Base-by-base conservation (phyloP, 148 eudicot genomes). In the Hydrangea macrophylla region DNA sequence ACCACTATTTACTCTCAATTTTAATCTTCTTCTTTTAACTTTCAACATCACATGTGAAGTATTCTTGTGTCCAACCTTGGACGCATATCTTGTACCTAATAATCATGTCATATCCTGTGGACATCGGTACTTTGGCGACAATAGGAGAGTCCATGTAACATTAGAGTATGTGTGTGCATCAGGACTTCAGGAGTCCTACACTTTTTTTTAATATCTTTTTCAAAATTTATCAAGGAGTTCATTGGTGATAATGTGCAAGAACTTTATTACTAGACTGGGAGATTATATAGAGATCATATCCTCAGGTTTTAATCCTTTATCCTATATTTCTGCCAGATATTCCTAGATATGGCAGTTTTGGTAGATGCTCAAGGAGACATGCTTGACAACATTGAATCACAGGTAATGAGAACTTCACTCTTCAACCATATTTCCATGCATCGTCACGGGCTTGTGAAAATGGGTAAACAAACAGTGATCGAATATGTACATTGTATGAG, bases 341-440 rank as follows among this genome's bases (percentile, higher is more conserved):
- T 90, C 70, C 42, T 85, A 55, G 99, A 94, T 81, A 86, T 94
- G 93, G 96, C 99, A 20, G 96, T 94, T 28, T 62, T 94, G 78
- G 90, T 90, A 23, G 97, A 94, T 45, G 91, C 92, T 45, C 99
- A 94, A 78, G 99, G 97, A 61, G 99, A 94, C 72, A 72, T 88
- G 86, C 93, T 90, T 6, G 84, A 94, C 81, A 90, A 94, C 77
- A 94, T 94, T 39, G 99, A 88, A 58, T 83, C 90, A 63, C 97
- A 90, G 89, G 99, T 94, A 81, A 69, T 48, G 1, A 1, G n/a
- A 30, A 64, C 61, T 22, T 59, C 2, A 20, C 68, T 54, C 18
- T 40, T 51, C 20, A 7, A 11, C 22, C n/a, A 1, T 42, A 42
- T 5, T 7, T 15, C 13, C 9, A 6, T 7, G 27, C 33, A 66